These are phyloP conservation scores for Mortierella sp. DNA, from an alignment of 371 early-diverging fungal genomes.

Conservation along the genomic window DNA sequence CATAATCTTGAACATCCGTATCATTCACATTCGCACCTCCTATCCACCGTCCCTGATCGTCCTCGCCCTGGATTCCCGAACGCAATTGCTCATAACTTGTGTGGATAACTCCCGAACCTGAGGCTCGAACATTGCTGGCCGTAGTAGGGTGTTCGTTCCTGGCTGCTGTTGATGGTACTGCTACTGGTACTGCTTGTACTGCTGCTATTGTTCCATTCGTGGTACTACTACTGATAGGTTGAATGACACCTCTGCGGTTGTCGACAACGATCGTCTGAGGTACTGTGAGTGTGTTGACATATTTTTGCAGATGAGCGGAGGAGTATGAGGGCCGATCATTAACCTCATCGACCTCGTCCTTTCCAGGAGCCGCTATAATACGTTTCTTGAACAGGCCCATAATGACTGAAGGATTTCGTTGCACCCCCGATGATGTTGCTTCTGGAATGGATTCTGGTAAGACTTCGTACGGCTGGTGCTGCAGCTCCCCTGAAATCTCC, in stretches of 20 bases:
- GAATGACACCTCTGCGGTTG: too few species aligned
- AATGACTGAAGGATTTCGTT: not conserved
- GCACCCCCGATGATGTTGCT: too few species aligned
- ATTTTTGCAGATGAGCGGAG: conserved; percentile 28
- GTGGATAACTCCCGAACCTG: too few species aligned
- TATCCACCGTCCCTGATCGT: conserved; percentile 41
- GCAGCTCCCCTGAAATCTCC: too few species aligned
- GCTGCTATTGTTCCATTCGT: not conserved
- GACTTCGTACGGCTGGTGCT: not conserved
- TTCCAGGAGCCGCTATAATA: not conserved
- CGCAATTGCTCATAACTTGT: too few species aligned
- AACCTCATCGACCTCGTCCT: not conserved
- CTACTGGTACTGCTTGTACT: not conserved
- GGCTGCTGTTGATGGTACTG: not conserved
- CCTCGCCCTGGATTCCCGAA: conserved; percentile 35
- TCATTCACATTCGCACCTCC: conserved; percentile 5
- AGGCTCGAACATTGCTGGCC: too few species aligned
- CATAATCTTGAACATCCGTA: conserved; percentile 11
- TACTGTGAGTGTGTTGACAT: conserved; percentile 16
- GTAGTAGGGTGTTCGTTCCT: not conserved
- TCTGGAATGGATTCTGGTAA: too few species aligned
- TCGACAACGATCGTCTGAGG: too few species aligned
- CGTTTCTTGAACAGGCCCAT: not conserved
- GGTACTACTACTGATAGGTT: too few species aligned
- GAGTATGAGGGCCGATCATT: conserved; percentile 30